These are phyloP conservation scores for Phenoliferia sp. DNA, from an alignment of 1,284 basidiomycete species.

Conservation along the genomic window DNA sequence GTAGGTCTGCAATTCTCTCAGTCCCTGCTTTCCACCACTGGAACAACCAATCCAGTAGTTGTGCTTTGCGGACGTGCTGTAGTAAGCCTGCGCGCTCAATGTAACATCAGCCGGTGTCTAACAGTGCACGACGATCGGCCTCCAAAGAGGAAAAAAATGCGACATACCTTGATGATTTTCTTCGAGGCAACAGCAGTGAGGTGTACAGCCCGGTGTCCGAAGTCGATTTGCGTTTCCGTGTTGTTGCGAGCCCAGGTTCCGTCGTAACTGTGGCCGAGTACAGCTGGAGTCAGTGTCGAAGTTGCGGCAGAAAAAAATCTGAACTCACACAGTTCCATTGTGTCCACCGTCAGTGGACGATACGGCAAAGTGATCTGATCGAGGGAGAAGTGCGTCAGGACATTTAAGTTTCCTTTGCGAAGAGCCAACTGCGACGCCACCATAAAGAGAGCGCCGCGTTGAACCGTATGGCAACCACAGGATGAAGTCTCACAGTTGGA, in stretches of 20 bases:
- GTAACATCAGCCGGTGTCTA: not conserved
- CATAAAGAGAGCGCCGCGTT: not conserved
- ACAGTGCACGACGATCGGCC: not conserved
- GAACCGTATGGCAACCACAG: not conserved
- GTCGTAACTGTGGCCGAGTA: slow-evolving; percentile 2
- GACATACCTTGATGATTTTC: slow-evolving; percentile 20
- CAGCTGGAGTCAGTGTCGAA: not conserved
- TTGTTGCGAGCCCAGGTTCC: slow-evolving; percentile 30
- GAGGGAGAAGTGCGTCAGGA: not conserved
- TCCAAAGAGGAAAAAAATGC: not conserved
- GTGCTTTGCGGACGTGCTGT: slow-evolving; percentile 15
- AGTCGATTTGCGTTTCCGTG: slow-evolving; percentile 32
- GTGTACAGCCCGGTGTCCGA: slow-evolving; percentile 33
- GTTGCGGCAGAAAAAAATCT: not conserved
- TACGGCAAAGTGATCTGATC: slow-evolving; percentile 12
- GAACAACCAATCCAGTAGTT: slow-evolving; percentile 35
- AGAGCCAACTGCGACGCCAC: not conserved
- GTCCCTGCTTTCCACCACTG: slow-evolving; percentile 34
- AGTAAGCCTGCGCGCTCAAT: slow-evolving; percentile 14
- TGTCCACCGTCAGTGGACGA: slow-evolving; percentile 32
- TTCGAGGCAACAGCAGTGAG: slow-evolving; percentile 33
- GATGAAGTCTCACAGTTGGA: slow-evolving; percentile 10
- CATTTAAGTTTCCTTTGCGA: not conserved
- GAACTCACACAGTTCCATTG: slow-evolving; percentile 9
- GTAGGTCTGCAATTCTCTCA: slow-evolving; percentile 17